phyloP scores from a whole-genome alignment of 208 protist species.

The Vickermania spadyakhi region DNA sequence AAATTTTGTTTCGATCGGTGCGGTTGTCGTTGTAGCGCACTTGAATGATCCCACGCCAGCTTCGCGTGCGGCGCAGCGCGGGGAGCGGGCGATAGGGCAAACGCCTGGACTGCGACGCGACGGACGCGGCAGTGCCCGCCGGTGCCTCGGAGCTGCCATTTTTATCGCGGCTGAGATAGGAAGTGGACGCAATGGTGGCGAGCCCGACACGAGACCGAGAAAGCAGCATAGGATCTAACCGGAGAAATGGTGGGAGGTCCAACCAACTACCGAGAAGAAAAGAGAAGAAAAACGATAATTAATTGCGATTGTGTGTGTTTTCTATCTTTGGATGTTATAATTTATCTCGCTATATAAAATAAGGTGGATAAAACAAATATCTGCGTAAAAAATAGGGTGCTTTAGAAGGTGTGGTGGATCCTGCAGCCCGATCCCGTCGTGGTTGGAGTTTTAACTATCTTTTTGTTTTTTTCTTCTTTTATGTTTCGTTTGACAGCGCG shows the following conservation, averaged over 20 bases:
- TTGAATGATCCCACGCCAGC: slow-evolving; percentile 87
- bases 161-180: not conserved
- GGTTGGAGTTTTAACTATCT: not conserved
- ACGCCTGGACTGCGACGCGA: not conserved
- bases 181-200: not conserved
- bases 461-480: slow-evolving; percentile 6
- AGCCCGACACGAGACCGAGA: not conserved
- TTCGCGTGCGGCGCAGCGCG: slow-evolving; percentile 75
- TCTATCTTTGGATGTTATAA: too few species aligned
- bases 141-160: not conserved
- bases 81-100: slow-evolving; percentile 18
- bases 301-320: too few species aligned
- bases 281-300: too few species aligned
- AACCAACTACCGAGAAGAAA: too few species aligned
- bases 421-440: not conserved
- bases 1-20: slow-evolving; percentile 48
- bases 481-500: too few species aligned
- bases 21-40: slow-evolving; percentile 79
- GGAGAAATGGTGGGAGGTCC: too few species aligned
- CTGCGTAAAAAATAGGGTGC: too few species aligned
- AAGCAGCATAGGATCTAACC: too few species aligned
- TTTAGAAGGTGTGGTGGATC: too few species aligned
- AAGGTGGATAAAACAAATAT: too few species aligned
- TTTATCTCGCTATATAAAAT: too few species aligned
- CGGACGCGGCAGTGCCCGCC: not conserved